phyloP scores from a whole-genome alignment of 805 yeast genomes.

The Yarrowia sp. region DNA sequence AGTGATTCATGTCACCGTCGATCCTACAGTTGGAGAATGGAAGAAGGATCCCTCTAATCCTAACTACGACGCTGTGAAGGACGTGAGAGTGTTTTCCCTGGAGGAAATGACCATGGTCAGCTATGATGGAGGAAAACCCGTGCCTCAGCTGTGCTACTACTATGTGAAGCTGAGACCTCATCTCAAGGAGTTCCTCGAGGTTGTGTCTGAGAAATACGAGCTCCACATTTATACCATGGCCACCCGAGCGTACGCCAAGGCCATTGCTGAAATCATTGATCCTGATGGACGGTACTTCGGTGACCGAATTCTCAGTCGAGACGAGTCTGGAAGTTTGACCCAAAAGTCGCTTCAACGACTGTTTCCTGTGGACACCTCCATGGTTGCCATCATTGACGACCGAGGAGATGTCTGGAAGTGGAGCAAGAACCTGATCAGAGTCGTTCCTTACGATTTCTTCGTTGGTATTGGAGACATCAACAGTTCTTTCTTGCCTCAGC shows the following conservation, averaged over 20 bases:
- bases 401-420: conserved; percentile 99
- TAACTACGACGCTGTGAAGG: conserved; percentile 81
- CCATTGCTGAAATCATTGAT: conserved; percentile 88
- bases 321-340: conserved; percentile 91
- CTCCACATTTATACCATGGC: conserved; percentile 98
- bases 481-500: conserved; percentile 87
- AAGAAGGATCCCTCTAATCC: conserved; percentile 84
- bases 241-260: conserved; percentile 88
- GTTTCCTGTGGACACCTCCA: conserved; percentile 93
- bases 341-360: conserved; percentile 86
- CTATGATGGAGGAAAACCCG: conserved; percentile 49
- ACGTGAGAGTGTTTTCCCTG: conserved; percentile 76
- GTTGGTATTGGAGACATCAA: conserved; percentile 98
- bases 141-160: conserved; percentile 72
- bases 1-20: conserved; percentile 96
- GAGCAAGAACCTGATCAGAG: conserved; percentile 89
- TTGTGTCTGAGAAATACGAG: conserved; percentile 72
- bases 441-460: conserved; percentile 93
- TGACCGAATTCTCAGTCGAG: conserved; percentile 88
- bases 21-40: conserved; percentile 97
- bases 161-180: conserved; percentile 95
- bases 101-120: conserved; percentile 63
- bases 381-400: conserved; percentile 97
- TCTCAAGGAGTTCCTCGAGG: conserved; percentile 70
- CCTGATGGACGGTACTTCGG: conserved; percentile 88